Evolutionary conservation across 1,284 basidiomycete genomes (phyloP), one percentile per base, ranked within the genome.

Genomic region (Schizopora paradoxa): DNA sequence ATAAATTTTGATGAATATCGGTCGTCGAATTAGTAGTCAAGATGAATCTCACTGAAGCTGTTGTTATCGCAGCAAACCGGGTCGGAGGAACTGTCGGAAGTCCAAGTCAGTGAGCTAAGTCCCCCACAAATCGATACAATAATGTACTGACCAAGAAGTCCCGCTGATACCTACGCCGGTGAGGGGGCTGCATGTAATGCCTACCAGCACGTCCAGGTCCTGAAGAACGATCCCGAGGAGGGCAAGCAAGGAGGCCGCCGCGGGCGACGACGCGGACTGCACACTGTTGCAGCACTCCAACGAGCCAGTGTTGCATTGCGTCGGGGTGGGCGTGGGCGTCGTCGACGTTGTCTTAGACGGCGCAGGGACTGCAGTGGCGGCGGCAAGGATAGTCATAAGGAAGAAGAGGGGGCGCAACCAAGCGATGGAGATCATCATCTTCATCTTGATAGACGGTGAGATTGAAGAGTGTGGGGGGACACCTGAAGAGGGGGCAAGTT

Each of bases 381-480:
- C 51, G 44, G 53, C 52, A 51, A 58, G 51, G 44, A 53, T 38
- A 27, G 49, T 41, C 48, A 49, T 42, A 19, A 54, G 36, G 45
- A 56, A 48, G 29, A 54, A 32, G 33, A 54, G 49, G n/a, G n/a
- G n/a, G n/a, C n/a, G n/a, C n/a, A n/a, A n/a, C n/a, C n/a, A n/a
- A n/a, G n/a, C n/a, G n/a, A n/a, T n/a, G n/a, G n/a, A n/a, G n/a
- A n/a, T n/a, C n/a, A n/a, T n/a, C n/a, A n/a, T n/a, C n/a, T n/a
- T n/a, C n/a, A n/a, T n/a, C n/a, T n/a, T n/a, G n/a, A n/a, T n/a
- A n/a, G n/a, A 31, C 14, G 28, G 28, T 10, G 8, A 31, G 28
- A 31, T 31, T 31, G 28, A 31, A 31, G 28, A 31, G 14, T 31
- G 28, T 31, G 28, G 28, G 28, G 28, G 28, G 28, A n/a, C n/a